phyloP scores from a whole-genome alignment of 768 basidiomycete species.

The Lactifluus subvellereus region DNA sequence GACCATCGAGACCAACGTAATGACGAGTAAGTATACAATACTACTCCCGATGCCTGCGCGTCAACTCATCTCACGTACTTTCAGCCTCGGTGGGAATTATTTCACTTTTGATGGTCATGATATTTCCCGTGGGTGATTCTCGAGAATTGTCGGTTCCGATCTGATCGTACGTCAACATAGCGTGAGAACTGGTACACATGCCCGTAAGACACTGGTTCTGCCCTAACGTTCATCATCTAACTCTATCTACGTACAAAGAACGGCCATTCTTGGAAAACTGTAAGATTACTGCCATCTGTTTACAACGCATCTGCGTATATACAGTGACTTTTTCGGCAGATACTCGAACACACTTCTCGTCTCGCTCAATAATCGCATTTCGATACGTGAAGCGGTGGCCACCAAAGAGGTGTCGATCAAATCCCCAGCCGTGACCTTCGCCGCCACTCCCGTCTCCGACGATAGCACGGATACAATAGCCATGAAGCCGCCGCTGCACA shows the following conservation, averaged over 20 bases:
- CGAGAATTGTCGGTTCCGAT: neutral
- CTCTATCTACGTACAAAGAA: neutral
- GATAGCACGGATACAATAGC: neutral
- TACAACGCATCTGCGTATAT: too few relatives aligned
- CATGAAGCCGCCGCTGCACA: neutral
- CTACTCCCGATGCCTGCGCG: neutral
- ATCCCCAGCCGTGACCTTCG: too few relatives aligned
- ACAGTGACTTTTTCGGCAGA: neutral
- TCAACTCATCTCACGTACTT: neutral
- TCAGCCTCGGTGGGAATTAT: slow-evolving; percentile 1
- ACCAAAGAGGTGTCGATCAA: too few relatives aligned
- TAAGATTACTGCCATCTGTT: neutral
- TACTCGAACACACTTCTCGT: slow-evolving; percentile 29
- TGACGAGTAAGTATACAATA: slow-evolving; percentile 13
- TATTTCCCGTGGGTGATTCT: neutral
- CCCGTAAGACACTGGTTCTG: slow-evolving; percentile 2
- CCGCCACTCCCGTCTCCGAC: too few relatives aligned
- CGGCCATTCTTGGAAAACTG: neutral
- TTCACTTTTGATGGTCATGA: neutral
- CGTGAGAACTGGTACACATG: slow-evolving; percentile 2
- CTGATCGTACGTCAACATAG: neutral
- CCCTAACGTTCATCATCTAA: neutral
- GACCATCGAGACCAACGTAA: slow-evolving; percentile 27
- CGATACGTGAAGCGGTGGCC: neutral
- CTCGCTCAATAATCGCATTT: slow-evolving; percentile 24